Evolutionary conservation across 352 stramenopile species (phyloP).

Genomic region (Elongisporangium senticosum): DNA sequence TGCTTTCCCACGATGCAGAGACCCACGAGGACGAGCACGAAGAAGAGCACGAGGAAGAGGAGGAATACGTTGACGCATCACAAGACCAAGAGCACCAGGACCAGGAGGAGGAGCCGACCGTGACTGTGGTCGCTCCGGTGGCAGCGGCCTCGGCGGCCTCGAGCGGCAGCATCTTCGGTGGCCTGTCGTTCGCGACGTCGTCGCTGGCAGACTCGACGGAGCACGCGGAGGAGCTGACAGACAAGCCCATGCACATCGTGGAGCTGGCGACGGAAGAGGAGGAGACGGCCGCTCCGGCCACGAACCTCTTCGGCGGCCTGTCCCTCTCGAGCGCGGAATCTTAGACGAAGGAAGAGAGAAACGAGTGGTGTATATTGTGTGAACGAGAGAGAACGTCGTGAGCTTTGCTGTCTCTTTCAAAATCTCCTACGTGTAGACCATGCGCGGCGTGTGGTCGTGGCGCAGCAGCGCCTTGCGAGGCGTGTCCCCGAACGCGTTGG

Average conservation of each 20-base stretch:
- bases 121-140: neutral
- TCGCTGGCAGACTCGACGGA: neutral
- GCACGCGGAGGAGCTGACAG: conserved; percentile 9
- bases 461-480: conserved; percentile 8
- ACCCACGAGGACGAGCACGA: neutral
- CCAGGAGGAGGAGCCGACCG: neutral
- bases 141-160: neutral
- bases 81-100: conserved; percentile 1
- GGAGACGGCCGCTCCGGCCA: neutral
- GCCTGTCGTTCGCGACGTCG: neutral
- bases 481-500: neutral
- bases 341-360: neutral
- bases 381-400: neutral
- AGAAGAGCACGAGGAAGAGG: conserved; percentile 1
- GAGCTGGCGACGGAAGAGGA: conserved; percentile 16
- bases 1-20: neutral
- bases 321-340: conserved; percentile 6
- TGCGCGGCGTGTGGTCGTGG: neutral
- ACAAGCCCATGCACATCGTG: conserved; percentile 44
- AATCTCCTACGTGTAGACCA: neutral
- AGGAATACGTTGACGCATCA: neutral
- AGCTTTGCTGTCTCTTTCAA: neutral
- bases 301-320: conserved; percentile 11
- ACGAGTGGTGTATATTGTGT: neutral
- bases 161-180: neutral